Percentiles rank a stretch among this genome's conserved stretches.
Conservation (phyloP, 2,329 filamentous ascomycete species). For the Pestalotiopsis sp. region DNA sequence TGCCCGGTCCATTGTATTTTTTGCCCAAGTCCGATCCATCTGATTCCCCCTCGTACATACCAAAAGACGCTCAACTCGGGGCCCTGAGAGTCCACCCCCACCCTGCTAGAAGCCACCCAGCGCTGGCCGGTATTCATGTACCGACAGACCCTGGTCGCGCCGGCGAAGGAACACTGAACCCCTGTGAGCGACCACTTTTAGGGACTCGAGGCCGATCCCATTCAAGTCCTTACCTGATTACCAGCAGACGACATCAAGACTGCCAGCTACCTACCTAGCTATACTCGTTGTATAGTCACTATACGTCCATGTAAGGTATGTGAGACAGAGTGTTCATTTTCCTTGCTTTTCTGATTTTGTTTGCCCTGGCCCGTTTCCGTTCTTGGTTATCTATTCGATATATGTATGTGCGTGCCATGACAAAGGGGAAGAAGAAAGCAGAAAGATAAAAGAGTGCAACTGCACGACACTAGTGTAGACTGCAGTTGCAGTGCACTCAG, state of each 20-base stretch:
- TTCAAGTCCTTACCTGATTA: not conserved
- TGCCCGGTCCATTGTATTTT: not conserved
- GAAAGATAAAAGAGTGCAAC: not conserved
- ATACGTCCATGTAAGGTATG: not conserved
- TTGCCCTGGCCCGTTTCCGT: not conserved
- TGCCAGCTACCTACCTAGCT: not conserved
- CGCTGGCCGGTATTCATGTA: conserved; percentile 6
- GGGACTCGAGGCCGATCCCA: not conserved
- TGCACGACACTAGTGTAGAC: not conserved
- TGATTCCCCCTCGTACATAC: not conserved
- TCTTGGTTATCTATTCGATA: not conserved
- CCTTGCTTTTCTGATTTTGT: not conserved
- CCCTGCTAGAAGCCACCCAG: not conserved
- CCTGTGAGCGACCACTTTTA: not conserved
- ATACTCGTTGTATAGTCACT: not conserved
- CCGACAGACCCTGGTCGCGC: conserved; percentile 7
- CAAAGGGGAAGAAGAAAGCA: not conserved
- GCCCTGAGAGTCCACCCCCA: not conserved
- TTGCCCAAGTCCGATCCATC: not conserved
- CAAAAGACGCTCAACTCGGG: not conserved
- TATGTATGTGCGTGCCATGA: not conserved
- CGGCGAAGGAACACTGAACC: not conserved
- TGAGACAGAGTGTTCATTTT: not conserved
- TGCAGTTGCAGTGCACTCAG: not conserved
- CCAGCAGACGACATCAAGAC: not conserved